Base-by-base conservation (phyloP, 352 stramenopile species). In the Phytopythium boreale region DNA sequence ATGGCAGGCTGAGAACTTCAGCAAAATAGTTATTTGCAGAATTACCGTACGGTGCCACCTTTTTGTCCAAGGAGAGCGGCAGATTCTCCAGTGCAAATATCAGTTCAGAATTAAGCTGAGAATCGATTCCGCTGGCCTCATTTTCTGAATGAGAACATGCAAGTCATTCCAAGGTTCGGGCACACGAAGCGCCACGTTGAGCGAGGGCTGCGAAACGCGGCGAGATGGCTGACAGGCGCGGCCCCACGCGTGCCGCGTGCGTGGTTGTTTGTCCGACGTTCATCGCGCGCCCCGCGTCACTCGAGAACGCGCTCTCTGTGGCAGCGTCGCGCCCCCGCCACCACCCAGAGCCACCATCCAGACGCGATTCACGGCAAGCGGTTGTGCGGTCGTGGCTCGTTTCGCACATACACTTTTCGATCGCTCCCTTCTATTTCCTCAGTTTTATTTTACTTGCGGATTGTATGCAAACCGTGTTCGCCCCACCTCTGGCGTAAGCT, bases 381-480 rank as follows among this genome's bases (percentile, higher is more conserved):
- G 27, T 51, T 51, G 44, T 51, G 8, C 44, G 20, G 6, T 51
- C 44, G 44, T 36, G 31, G 31, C 8, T 36, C 22, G 44, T 7
- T 27, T 51, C 20, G 8, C 11, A 51, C 44, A 22, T 51, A 51
- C 44, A 51, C 44, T 51, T 51, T 51, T 51, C 15, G 11, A 19
- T 7, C 44, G 20, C 14, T 51, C 44, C 44, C 44, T 51, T 51
- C 27, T 51, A 51, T 51, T 51, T 51, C 44, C 44, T 51, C 44
- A 51, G 19, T 51, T 51, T 27, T 43, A 19, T 43, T 19, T 43
- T 15, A 4, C n/a, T 4, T 4, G 37, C 2, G 1, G 17, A 4
- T 43, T 43, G n/a, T n/a, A n/a, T n/a, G n/a, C n/a, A n/a, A n/a
- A 36, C 3, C 8, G 22, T 51, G 12, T 12, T 27, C 12, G 44